Evolutionary conservation across 2,329 filamentous ascomycete genomes (phyloP).

Genomic region (Fusarium clavum): DNA sequence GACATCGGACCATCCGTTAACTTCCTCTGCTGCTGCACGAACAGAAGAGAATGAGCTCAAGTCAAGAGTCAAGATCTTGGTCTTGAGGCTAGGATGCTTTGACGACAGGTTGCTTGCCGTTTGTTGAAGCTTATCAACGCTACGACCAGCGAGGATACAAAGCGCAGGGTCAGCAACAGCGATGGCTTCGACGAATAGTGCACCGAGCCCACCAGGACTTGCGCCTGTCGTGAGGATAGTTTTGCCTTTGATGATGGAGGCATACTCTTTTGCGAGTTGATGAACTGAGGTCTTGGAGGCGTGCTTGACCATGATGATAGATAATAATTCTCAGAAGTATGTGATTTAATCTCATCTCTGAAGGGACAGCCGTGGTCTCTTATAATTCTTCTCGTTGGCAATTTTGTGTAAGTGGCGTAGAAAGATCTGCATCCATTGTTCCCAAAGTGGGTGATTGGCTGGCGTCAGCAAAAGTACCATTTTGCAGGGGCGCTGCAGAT

Average conservation of each 20-base stretch:
- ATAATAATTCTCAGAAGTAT: background rate
- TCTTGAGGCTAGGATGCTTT: slow-evolving; percentile 1
- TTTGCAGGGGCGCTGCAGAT: background rate
- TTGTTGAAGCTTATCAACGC: slow-evolving; percentile 7
- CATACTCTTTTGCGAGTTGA: slow-evolving; percentile 12
- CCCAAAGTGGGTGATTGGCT: background rate
- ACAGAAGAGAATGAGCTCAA: slow-evolving; percentile 8
- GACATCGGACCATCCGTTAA: slow-evolving; percentile 2
- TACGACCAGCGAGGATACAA: slow-evolving; percentile 11
- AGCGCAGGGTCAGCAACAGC: slow-evolving; percentile 2
- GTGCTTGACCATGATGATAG: slow-evolving; percentile 1
- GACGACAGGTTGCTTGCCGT: background rate
- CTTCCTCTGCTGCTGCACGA: background rate
- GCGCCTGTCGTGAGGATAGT: slow-evolving; percentile 14
- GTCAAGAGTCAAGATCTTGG: background rate
- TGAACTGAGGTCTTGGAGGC: slow-evolving; percentile 1
- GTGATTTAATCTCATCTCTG: too few relatives aligned
- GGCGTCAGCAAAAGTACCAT: slow-evolving; percentile 1
- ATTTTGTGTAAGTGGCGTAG: background rate
- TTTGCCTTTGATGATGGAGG: slow-evolving; percentile 8
- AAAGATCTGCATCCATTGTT: background rate
- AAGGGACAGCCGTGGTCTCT: background rate
- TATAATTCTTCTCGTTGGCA: background rate
- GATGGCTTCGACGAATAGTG: slow-evolving; percentile 1
- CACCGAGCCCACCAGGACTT: slow-evolving; percentile 15